Evolutionary conservation across 352 stramenopile genomes (phyloP), one percentile per base, ranked within the genome.

Genomic region (Pythium biforme): DNA sequence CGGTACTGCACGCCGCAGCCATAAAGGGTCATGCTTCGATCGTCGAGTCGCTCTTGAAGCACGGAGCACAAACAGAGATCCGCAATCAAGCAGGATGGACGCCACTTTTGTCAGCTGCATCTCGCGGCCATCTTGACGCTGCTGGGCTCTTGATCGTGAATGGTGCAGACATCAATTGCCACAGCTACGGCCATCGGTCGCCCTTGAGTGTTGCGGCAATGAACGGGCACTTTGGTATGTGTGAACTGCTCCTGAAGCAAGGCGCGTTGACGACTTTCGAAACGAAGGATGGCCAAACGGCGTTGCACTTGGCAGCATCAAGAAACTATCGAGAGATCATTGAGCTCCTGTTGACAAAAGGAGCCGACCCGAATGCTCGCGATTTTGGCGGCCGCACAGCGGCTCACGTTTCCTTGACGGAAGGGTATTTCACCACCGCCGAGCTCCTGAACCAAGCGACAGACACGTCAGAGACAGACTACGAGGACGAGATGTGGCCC

Each of bases 311-410:
- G 12, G 54, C 54, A 9, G 53, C 26, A 6, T 27, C 22, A 19
- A 3, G 15, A 8, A 15, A 40, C 10, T 49, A 59, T 26, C 40
- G 15, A 25, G 50, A 45, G 26, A 39, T 26, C 22, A 31, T 65
- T 8, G 9, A 17, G 0, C 26, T 64, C 3, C 20, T 64, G 23
- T 17, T 64, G 15, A n/a, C 2, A 3, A 14, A 17, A 1, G 20
- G 23, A 8, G 46, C 56, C 11, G 56, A 64, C n/a, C 20, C 33
- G 27, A 39, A n/a, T 41, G 25, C 5, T 3, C 56, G 47, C 14
- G 34, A 56, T 56, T 51, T 55, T 33, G 2, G 47, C 33, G 50
- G 50, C 50, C 50, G 17, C 33, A 57, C 50, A 12, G 0, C 50
- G 2, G 31, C 50, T 10, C 5, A 47, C 50, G 14, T 29, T 4